phyloP scores from a whole-genome alignment of 306 rosid genomes.

The Prunus campanulata region DNA sequence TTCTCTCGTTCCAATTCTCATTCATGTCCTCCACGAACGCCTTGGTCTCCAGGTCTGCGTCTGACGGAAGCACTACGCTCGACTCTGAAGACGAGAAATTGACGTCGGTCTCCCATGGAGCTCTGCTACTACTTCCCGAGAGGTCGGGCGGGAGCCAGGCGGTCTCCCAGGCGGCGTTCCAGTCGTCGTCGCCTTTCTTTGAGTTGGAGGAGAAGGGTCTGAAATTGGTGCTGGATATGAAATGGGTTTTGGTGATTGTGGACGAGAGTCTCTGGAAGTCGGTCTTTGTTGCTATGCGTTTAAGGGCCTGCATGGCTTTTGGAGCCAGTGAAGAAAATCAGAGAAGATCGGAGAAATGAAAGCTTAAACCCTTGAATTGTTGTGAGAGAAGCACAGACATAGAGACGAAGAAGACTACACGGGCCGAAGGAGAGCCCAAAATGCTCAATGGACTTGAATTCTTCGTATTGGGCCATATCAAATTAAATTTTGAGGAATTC shows the following conservation, averaged over 20 bases:
- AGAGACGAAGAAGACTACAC: not conserved
- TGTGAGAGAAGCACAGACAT: not conserved
- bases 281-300: slow-evolving; percentile 26
- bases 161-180: slow-evolving; percentile 94
- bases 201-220: slow-evolving; percentile 25
- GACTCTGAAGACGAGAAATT: slow-evolving; percentile 48
- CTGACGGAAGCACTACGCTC: slow-evolving; percentile 27
- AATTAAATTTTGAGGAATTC: not conserved
- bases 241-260: slow-evolving; percentile 3
- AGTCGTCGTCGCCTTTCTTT: slow-evolving; percentile 61
- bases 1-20: slow-evolving; percentile 75
- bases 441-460: not conserved
- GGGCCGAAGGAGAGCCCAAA: not conserved
- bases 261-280: slow-evolving; percentile 19
- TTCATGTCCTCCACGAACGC: slow-evolving; percentile 92
- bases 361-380: not conserved
- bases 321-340: not conserved
- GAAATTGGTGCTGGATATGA: slow-evolving; percentile 6
- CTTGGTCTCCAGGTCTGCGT: slow-evolving; percentile 67
- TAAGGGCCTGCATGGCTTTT: slow-evolving; percentile 46
- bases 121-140: slow-evolving; percentile 39
- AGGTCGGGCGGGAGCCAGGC: slow-evolving; percentile 93
- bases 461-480: not conserved
- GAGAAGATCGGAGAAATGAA: not conserved
- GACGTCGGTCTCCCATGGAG: slow-evolving; percentile 85